These are phyloP conservation scores for Gastrolobium villosum DNA, from an alignment of 306 rosid species.

Conservation along the genomic window DNA sequence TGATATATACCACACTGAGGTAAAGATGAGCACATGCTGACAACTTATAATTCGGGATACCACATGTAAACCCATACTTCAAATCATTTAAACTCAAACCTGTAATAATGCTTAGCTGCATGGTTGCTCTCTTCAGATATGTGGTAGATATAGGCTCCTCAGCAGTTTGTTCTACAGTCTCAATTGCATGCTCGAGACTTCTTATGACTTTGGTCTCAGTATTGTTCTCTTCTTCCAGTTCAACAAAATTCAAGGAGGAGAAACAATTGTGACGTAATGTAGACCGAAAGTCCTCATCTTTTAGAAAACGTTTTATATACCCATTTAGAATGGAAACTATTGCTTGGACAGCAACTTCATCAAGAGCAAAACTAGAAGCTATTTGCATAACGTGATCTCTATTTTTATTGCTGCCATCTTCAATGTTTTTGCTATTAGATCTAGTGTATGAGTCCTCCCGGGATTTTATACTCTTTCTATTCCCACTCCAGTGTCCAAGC, in stretches of 20 bases:
- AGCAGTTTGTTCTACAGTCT: conserved; percentile 63
- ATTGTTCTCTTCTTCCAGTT: conserved; percentile 51
- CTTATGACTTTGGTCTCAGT: conserved; percentile 61
- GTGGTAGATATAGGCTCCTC: conserved; percentile 59
- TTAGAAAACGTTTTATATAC: conserved; percentile 64
- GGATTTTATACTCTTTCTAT: conserved; percentile 21
- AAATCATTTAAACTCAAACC: conserved; percentile 71
- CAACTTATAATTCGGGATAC: conserved; percentile 69
- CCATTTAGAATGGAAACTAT: conserved; percentile 79
- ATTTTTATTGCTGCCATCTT: conserved; percentile 30
- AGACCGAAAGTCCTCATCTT: conserved; percentile 67
- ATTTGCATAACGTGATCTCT: conserved; percentile 28
- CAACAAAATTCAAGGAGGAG: conserved; percentile 61
- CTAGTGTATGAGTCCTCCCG: conserved; percentile 7
- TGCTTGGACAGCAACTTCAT: conserved; percentile 68
- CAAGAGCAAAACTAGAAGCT: conserved; percentile 48
- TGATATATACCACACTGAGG: conserved; percentile 74
- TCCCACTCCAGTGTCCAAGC: conserved; percentile 36
- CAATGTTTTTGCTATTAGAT: conserved; percentile 43
- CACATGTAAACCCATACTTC: conserved; percentile 62
- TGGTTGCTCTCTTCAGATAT: conserved; percentile 62
- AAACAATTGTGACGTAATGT: conserved; percentile 61
- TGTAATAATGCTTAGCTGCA: conserved; percentile 76
- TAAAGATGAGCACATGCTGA: conserved; percentile 96
- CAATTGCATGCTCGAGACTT: conserved; percentile 82